phyloP scores from a whole-genome alignment of 2,329 filamentous ascomycete genomes.

The Cercospora sojina region DNA sequence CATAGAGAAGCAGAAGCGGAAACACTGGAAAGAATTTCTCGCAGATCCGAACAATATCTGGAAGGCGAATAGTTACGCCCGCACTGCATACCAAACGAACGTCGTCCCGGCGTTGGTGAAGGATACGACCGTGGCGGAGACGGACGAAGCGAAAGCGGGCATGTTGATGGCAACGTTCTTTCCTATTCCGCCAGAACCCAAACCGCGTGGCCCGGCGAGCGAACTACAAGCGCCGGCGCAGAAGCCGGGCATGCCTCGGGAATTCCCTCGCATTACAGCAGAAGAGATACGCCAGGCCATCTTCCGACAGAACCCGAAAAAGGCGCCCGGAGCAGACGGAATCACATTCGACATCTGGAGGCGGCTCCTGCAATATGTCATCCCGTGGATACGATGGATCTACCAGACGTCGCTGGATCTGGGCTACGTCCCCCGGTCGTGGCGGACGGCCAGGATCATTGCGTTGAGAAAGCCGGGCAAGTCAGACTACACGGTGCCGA shows the following conservation, averaged over 20 bases:
- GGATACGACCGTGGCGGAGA: not conserved
- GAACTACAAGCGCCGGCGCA: too few relatives aligned
- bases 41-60: not conserved
- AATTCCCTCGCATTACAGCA: not conserved
- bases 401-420: slow-evolving; percentile 3
- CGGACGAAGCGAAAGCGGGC: not conserved
- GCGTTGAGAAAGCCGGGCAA: not conserved
- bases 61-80: not conserved
- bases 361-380: too few relatives aligned
- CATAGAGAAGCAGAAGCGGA: too few relatives aligned
- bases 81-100: not conserved
- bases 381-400: not conserved
- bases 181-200: not conserved
- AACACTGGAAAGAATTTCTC: not conserved
- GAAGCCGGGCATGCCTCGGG: too few relatives aligned
- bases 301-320: not conserved
- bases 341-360: not conserved
- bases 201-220: not conserved
- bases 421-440: not conserved
- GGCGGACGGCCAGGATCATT: not conserved
- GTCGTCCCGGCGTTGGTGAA: not conserved
- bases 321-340: not conserved
- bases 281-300: not conserved
- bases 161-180: not conserved
- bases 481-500: slow-evolving; percentile 30